Base-by-base conservation (phyloP, 495 filamentous ascomycete species). In the Sphaerosporella brunnea region DNA sequence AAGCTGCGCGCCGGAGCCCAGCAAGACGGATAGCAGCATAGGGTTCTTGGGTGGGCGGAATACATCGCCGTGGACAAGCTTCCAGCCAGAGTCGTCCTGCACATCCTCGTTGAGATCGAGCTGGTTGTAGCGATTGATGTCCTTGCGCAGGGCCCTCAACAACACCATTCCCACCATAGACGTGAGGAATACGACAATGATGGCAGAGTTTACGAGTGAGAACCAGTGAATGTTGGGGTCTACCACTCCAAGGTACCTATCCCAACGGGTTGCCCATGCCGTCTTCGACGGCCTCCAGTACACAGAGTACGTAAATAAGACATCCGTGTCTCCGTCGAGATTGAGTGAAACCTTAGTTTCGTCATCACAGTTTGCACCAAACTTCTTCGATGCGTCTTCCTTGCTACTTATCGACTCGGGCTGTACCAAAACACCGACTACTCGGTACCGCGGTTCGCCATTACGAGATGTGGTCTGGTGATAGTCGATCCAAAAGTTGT, bases 161-260 rank as follows among this genome's bases (percentile, higher is more conserved):
- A 97, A 73, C 25, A 95, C 81, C 51, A 86, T 90, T 58, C 78
- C 75, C 37, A 97, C 90, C 63, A 87, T 94, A 28, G 82, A 74
- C 18, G 84, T 79, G 26, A 97, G 69, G 69, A 96, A 90, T 26
- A 87, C 71, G 26, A 96, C 86, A 52, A 97, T 88, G 42, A 94
- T 73, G 8, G 92, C 78, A 28, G 88, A 92, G 63, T 90, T 93
- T 69, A 95, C 78, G 30, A 97, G 74, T 9, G 84, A 94, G 64
- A 94, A 90, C 90, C 90, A 97, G 63, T 96, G 90, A 57, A 97
- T 96, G 65, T 82, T 84, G 34, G 90, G 86, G 64, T 95, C 84
- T 53, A 82, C 85, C 18, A 96, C 87, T 56, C 94, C 85, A 21
- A 96, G 71, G 60, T 95, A 97, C 63, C 90, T 93, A 67, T 97